phyloP scores from a whole-genome alignment of 2,329 filamentous ascomycete genomes.

The Arthrobotrys iridis region DNA sequence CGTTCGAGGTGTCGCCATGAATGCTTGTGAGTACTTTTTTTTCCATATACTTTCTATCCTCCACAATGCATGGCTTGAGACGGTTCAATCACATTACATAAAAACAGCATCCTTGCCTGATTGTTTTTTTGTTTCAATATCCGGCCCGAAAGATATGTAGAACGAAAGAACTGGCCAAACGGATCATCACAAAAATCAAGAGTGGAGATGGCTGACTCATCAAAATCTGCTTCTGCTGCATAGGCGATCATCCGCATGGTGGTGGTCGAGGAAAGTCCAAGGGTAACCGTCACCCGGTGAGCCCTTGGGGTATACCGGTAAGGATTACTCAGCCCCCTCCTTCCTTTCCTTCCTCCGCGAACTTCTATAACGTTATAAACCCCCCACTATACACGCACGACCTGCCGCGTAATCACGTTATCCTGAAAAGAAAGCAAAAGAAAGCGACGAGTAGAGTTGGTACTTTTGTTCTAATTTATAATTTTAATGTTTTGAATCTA shows the following conservation, averaged over 20 bases:
- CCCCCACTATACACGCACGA: constrained; percentile 17
- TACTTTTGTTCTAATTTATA: not conserved
- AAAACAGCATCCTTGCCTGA: no score
- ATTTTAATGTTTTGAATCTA: no score
- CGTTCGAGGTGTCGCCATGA: constrained; percentile 98
- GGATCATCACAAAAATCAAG: not conserved
- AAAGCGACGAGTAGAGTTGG: constrained; percentile 18
- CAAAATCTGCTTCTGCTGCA: constrained; percentile 35
- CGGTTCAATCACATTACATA: not conserved
- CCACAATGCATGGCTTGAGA: not conserved
- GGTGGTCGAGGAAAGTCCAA: constrained; percentile 99
- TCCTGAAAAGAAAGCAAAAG: no score
- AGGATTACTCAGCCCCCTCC: constrained; percentile 63
- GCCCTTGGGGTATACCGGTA: constrained; percentile 95
- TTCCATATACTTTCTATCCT: not conserved
- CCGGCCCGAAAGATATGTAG: not conserved
- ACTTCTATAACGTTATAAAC: not conserved
- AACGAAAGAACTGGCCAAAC: not conserved
- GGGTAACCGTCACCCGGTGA: constrained; percentile 94
- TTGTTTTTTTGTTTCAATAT: no score
- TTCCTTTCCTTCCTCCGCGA: no score
- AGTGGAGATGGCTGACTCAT: constrained; percentile 45
- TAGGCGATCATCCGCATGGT: constrained; percentile 94
- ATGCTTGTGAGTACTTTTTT: constrained; percentile 73
- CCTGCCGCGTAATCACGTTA: constrained; percentile 25